These are phyloP conservation scores for Coniophora puteana DNA, from an alignment of 1,284 basidiomycete species.

Conservation along the genomic window DNA sequence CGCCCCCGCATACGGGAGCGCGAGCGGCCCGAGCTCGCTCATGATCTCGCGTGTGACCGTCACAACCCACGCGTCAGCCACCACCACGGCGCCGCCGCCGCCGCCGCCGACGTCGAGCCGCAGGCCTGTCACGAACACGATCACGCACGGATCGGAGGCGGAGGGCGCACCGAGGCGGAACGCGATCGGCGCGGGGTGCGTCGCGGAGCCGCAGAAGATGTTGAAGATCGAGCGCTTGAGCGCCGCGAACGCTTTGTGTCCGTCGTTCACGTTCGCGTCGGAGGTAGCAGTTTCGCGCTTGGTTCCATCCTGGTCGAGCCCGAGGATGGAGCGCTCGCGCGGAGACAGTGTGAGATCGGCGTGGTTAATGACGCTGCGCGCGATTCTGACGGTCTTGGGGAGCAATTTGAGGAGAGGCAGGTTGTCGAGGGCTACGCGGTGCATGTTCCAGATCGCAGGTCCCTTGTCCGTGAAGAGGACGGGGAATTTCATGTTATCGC, in stretches of 20 bases:
- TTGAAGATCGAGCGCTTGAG: slow-evolving; percentile 31
- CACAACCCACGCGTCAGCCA: slow-evolving; percentile 41
- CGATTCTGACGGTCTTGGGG: slow-evolving; percentile 5
- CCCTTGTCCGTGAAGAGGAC: slow-evolving; percentile 14
- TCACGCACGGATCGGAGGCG: slow-evolving; percentile 23
- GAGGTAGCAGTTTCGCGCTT: slow-evolving; percentile 10
- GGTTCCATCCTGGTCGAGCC: too few species aligned
- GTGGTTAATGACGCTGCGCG: slow-evolving; percentile 29
- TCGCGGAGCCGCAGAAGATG: slow-evolving; percentile 24
- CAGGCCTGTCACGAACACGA: slow-evolving; percentile 38
- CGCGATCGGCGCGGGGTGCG: slow-evolving; percentile 12
- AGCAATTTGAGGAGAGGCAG: slow-evolving; percentile 30
- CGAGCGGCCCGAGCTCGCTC: too few species aligned
- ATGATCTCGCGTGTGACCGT: slow-evolving; percentile 24
- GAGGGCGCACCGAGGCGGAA: slow-evolving; percentile 29
- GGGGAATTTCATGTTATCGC: slow-evolving; percentile 27
- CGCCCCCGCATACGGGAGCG: slow-evolving; percentile 13
- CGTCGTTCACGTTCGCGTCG: slow-evolving; percentile 6
- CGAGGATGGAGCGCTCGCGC: too few species aligned
- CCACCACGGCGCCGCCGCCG: slow-evolving; percentile 38
- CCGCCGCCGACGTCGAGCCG: slow-evolving; percentile 44
- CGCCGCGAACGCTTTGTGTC: slow-evolving; percentile 23
- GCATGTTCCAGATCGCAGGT: slow-evolving; percentile 35
- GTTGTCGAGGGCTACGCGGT: slow-evolving; percentile 34
- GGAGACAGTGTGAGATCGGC: slow-evolving; percentile 27